Conservation (phyloP, 257 asterid genomes). For the Marsdenia floribunda region DNA sequence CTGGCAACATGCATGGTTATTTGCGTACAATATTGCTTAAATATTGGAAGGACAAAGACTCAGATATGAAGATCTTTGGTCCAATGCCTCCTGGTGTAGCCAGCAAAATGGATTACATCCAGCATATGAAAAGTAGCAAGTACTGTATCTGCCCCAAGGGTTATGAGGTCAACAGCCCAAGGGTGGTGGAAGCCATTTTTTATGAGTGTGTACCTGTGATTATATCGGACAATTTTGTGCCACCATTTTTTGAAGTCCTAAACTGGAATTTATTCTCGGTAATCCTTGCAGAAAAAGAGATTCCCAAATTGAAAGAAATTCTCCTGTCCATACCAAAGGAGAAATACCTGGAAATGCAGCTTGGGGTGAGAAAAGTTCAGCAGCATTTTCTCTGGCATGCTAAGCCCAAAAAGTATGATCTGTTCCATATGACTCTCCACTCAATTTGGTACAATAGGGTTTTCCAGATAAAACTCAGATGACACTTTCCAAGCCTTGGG, state of each 20-base stretch:
- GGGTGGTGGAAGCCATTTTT: constrained; percentile 81
- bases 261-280: constrained; percentile 72
- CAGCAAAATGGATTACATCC: constrained; percentile 81
- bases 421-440: constrained; percentile 93
- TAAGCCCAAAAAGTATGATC: constrained; percentile 66
- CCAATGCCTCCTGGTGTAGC: constrained; percentile 81
- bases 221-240: constrained; percentile 83
- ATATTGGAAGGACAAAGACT: constrained; percentile 63
- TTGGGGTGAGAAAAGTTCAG: constrained; percentile 58
- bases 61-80: constrained; percentile 65
- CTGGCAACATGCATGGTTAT: constrained; percentile 82
- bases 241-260: constrained; percentile 78
- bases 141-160: constrained; percentile 92
- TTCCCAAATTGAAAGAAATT: constrained; percentile 49
- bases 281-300: constrained; percentile 64
- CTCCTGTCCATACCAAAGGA: constrained; percentile 53
- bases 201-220: constrained; percentile 89
- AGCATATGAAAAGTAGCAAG: constrained; percentile 80
- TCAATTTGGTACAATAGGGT: constrained; percentile 89
- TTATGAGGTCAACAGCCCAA: constrained; percentile 86
- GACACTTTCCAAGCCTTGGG: constrained; percentile 9
- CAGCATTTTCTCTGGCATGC: constrained; percentile 85
- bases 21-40: constrained; percentile 68
- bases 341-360: constrained; percentile 65
- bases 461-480: constrained; percentile 63